Evolutionary conservation across 371 early-diverging fungal species (phyloP), one percentile per base, ranked within the genome.

Genomic region (Mortierella sp.): DNA sequence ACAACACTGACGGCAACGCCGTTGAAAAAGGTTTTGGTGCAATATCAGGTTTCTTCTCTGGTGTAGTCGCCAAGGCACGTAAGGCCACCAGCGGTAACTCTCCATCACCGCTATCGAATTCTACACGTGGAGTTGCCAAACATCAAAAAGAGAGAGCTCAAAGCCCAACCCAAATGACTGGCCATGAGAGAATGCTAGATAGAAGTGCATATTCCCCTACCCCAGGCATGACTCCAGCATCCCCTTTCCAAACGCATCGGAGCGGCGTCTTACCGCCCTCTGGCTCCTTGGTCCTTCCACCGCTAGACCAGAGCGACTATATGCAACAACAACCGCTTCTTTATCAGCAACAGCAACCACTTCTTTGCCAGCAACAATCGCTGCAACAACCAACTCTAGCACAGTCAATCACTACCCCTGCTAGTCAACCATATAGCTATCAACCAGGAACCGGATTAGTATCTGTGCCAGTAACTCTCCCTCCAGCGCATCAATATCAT

Each of bases 401-500:
- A 7, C 70, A 58, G 9, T 41, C 22, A 10, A 60, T 71, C n/a
- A 71, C 65, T 1, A 28, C 72, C 1, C 72, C 72, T 40, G 55
- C 65, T 2, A 71, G 65, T 47, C 72, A 71, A 32, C 72, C 72
- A 4, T 71, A 71, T 21, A 58, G 33, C 28, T 71, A 71, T 32
- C 72, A 71, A 41, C 72, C 72, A 45, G 72, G 72, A 40, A 71
- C 72, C 21, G 72, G 72, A 53, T 28, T 71, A 40, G 72, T 71
- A 2, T 59, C 72, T 58, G 61, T 71, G 6, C 72, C 72, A 38
- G 38, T 52, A 7, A 10, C 16, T 13, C 58, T 71, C 24, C 65
- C 65, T n/a, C 24, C 45, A 7, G 21, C 8, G 2, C 62, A 38
- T 16, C 63, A 32, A 9, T 43, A 40, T 11, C 63, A 62, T 5